Percentiles rank a stretch among this genome's conserved stretches.
These are phyloP conservation scores for Eucalyptus curtisii DNA, from an alignment of 345 rosid species.

Conservation along the genomic window DNA sequence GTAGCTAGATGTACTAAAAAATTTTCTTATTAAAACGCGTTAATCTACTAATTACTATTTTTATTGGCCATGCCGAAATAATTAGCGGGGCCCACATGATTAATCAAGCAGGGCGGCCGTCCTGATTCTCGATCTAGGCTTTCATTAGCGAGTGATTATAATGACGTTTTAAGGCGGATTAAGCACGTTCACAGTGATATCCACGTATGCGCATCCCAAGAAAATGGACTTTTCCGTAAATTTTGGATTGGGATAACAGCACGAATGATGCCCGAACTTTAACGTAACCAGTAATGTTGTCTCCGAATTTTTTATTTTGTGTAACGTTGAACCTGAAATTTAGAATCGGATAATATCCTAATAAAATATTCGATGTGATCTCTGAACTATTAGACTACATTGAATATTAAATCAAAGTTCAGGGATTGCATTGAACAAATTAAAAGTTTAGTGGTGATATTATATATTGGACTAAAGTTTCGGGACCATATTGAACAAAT, in stretches of 20 bases:
- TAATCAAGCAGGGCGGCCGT: neutral
- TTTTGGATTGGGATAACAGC: neutral
- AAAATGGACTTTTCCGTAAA: neutral
- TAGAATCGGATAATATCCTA: neutral
- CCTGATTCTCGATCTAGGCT: neutral
- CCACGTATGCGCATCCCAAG: neutral
- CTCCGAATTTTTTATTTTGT: neutral
- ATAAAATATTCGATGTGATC: neutral
- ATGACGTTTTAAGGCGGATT: neutral
- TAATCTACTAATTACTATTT: neutral
- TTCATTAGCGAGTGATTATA: neutral
- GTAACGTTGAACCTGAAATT: neutral
- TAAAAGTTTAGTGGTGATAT: neutral
- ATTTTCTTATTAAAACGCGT: neutral
- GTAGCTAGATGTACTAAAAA: no score
- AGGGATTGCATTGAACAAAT: neutral
- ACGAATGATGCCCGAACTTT: neutral
- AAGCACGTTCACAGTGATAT: neutral
- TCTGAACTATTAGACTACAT: rapidly evolving
- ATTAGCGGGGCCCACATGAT: neutral
- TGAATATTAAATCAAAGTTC: rapidly evolving
- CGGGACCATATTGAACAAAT: rapidly evolving
- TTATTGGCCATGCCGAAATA: neutral
- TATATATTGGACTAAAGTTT: rapidly evolving
- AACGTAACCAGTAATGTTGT: neutral